Evolutionary conservation across 1,284 basidiomycete species (phyloP).

Genomic region (Sanghuangporus baumii): DNA sequence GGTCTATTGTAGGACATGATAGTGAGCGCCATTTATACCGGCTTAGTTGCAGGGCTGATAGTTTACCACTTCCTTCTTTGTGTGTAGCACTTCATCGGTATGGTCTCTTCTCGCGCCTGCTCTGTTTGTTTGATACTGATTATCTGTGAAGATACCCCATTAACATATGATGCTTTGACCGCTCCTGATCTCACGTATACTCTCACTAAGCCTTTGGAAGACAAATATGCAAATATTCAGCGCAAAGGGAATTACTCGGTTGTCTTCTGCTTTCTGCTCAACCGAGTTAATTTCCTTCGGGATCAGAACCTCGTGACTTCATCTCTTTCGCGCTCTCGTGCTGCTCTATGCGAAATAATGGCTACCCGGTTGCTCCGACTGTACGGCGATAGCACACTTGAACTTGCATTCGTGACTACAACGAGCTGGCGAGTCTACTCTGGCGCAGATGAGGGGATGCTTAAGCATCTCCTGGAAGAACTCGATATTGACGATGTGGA

Average conservation of each 20-base stretch:
- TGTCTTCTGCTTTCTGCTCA: conserved; percentile 87
- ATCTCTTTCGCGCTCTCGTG: conserved; percentile 70
- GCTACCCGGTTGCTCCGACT: conserved; percentile 78
- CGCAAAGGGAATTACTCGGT: conserved; percentile 63
- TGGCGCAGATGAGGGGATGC: conserved; percentile 64
- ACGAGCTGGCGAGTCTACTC: conserved; percentile 86
- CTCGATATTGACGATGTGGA: conserved; percentile 66
- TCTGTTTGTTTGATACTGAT: conserved; percentile 3
- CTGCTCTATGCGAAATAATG: conserved; percentile 83
- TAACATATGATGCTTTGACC: conserved; percentile 67
- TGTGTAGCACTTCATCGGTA: conserved; percentile 57
- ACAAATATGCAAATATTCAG: conserved; percentile 67
- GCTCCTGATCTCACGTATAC: conserved; percentile 86
- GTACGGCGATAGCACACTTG: conserved; percentile 70
- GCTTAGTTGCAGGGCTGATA: neutral
- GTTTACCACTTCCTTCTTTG: neutral
- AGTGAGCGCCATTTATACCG: conserved; percentile 31
- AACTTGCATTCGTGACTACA: conserved; percentile 75
- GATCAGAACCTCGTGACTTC: conserved; percentile 63
- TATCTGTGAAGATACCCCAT: conserved; percentile 56
- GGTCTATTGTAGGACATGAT: conserved; percentile 45
- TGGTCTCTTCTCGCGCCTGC: conserved; percentile 18
- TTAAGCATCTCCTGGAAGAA: conserved; percentile 63
- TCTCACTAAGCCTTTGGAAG: conserved; percentile 67
- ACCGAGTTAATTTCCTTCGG: conserved; percentile 80